A percentile compares a stretch with the other conserved stretches of the same genome.
phyloP scores from a whole-genome alignment of 768 basidiomycete genomes.

The Lactarius vividus region DNA sequence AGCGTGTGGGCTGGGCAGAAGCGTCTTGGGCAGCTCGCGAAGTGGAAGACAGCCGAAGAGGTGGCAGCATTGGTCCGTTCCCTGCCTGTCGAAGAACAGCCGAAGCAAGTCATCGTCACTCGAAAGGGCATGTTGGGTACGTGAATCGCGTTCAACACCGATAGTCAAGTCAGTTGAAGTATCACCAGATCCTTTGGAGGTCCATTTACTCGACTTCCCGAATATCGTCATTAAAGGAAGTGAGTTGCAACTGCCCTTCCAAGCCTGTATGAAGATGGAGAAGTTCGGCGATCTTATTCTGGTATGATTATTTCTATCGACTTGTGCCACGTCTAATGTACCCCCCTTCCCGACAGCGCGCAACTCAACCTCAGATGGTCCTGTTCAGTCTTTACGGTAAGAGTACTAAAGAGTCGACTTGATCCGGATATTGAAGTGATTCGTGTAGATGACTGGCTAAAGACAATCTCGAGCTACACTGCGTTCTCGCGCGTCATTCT shows the following conservation, averaged over 20 bases:
- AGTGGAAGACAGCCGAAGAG: slow-evolving; percentile 99
- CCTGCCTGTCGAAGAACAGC: slow-evolving; percentile 99
- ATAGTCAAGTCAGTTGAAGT: slow-evolving; percentile 20
- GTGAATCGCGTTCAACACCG: slow-evolving; percentile 29
- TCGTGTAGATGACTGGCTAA: slow-evolving; percentile 91
- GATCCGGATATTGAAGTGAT: slow-evolving; percentile 13
- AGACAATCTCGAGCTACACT: slow-evolving; percentile 97
- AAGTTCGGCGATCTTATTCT: slow-evolving; percentile 98
- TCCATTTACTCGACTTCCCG: slow-evolving; percentile 98
- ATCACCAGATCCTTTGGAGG: slow-evolving; percentile 81
- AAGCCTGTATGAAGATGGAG: slow-evolving; percentile 99
- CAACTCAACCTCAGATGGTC: slow-evolving; percentile 99
- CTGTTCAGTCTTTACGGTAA: slow-evolving; percentile 92
- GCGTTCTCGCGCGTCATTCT: slow-evolving; percentile 98
- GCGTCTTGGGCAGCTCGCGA: slow-evolving; percentile 97
- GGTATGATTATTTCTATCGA: slow-evolving; percentile 39
- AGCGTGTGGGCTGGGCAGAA: slow-evolving; percentile 99
- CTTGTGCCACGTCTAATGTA: slow-evolving; percentile 1
- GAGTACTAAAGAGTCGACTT: slow-evolving; percentile 22
- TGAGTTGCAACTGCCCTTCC: slow-evolving; percentile 97
- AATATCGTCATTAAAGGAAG: slow-evolving; percentile 99
- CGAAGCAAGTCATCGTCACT: slow-evolving; percentile 99
- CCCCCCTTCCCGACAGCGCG: slow-evolving; percentile 51
- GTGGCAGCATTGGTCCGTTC: slow-evolving; percentile 97
- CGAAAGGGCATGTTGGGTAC: slow-evolving; percentile 98